A percentile compares a stretch with the other conserved stretches of the same genome.
Evolutionary conservation across 352 stramenopile genomes (phyloP).

Genomic region (Phytophthora crassamura): DNA sequence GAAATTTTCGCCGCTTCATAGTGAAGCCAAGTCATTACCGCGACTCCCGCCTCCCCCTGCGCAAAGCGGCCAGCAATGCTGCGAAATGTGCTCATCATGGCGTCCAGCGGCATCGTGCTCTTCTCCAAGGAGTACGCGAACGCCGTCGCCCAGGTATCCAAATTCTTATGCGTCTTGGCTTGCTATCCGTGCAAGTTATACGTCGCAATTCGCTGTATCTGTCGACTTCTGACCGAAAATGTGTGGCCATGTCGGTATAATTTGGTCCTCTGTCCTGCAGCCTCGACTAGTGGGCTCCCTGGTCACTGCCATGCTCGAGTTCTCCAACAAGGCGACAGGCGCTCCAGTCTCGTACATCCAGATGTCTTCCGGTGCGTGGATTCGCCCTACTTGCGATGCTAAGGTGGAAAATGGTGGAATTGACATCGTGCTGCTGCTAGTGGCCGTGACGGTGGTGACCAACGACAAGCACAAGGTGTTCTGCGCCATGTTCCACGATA

Average conservation of each 20-base stretch:
- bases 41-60: conserved; percentile 22
- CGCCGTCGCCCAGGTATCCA: conserved; percentile 74
- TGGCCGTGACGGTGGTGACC: conserved; percentile 90
- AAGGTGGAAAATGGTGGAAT: conserved; percentile 1
- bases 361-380: conserved; percentile 69
- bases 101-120: conserved; percentile 92
- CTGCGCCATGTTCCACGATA: conserved; percentile 93
- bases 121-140: conserved; percentile 94
- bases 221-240: conserved; percentile 26
- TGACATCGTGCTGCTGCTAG: conserved; percentile 37
- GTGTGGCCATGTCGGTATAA: background rate
- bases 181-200: conserved; percentile 9
- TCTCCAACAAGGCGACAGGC: conserved; percentile 89
- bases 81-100: conserved; percentile 93
- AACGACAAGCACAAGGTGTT: conserved; percentile 92
- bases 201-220: conserved; percentile 1
- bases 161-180: conserved; percentile 1
- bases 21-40: conserved; percentile 18
- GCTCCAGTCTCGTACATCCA: conserved; percentile 92
- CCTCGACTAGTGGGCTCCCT: conserved; percentile 90
- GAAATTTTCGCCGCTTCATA: conserved; percentile 24
- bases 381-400: conserved; percentile 11
- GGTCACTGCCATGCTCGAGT: conserved; percentile 93
- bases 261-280: conserved; percentile 38
- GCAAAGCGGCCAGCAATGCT: conserved; percentile 60